phyloP scores from a whole-genome alignment of 352 stramenopile genomes.

The Thalassiosira livingstoniorum region DNA sequence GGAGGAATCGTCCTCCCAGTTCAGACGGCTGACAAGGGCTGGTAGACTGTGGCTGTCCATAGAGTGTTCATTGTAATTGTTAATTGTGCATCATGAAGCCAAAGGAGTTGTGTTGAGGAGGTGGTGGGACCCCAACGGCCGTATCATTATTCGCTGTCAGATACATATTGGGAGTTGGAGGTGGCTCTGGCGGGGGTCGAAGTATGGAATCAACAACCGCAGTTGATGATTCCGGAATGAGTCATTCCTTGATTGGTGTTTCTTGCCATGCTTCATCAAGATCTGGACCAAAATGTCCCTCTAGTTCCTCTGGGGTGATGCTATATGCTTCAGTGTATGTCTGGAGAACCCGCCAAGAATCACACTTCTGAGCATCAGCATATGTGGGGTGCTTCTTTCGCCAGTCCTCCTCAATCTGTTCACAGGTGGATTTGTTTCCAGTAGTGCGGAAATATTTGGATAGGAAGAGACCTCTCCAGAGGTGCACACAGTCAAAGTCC shows the following conservation, averaged over 20 bases:
- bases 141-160: no score
- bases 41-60: no score
- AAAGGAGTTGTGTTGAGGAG: no score
- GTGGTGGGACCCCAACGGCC: no score
- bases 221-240: not conserved
- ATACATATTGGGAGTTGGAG: no score
- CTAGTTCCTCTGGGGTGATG: not conserved
- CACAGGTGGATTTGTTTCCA: not conserved
- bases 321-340: not conserved
- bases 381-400: not conserved
- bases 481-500: not conserved
- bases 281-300: not conserved
- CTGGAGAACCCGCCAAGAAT: not conserved
- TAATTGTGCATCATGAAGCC: no score
- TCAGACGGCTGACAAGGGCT: no score
- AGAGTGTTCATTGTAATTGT: no score
- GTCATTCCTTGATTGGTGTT: not conserved
- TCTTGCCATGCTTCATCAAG: not conserved
- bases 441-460: not conserved
- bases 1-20: no score
- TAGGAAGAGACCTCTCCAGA: not conserved
- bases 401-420: not conserved
- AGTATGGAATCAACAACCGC: not conserved
- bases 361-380: not conserved
- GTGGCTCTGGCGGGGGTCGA: no score